These are phyloP conservation scores for Cystobasidium slooffiae DNA, from an alignment of 1,284 basidiomycete genomes.

Conservation along the genomic window DNA sequence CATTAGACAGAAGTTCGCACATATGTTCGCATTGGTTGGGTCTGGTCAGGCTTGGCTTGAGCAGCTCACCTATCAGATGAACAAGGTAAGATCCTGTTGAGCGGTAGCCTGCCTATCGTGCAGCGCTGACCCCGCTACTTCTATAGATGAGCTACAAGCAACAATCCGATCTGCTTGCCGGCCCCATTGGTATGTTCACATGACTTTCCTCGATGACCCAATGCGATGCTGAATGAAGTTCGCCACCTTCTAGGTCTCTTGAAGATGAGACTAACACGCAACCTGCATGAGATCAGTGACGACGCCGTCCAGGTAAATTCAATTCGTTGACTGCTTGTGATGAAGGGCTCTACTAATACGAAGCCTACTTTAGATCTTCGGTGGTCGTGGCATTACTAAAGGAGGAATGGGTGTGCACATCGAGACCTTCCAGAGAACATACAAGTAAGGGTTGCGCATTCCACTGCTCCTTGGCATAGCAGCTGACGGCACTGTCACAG, in stretches of 20 bases:
- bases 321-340: neutral
- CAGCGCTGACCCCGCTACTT: neutral
- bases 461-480: neutral
- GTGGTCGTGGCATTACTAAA: conserved; percentile 76
- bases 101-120: neutral
- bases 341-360: neutral
- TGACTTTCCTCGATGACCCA: neutral
- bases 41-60: conserved; percentile 52
- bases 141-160: conserved; percentile 50
- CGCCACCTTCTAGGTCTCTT: conserved; percentile 27
- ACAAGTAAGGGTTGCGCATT: conserved; percentile 16
- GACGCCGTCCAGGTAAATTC: conserved; percentile 44
- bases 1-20: conserved; percentile 56
- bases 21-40: conserved; percentile 56
- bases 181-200: conserved; percentile 46
- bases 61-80: conserved; percentile 50
- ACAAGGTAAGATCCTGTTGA: conserved; percentile 21
- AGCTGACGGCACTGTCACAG: conserved; percentile 43
- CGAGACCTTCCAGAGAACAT: conserved; percentile 60
- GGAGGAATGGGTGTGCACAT: conserved; percentile 73
- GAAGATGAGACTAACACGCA: conserved; percentile 47
- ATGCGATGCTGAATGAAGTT: neutral
- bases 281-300: conserved; percentile 47
- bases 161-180: conserved; percentile 51
- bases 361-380: conserved; percentile 62